Evolutionary conservation across 352 stramenopile species (phyloP), one percentile per base, ranked within the genome.

Genomic region (Pythium monospermum): DNA sequence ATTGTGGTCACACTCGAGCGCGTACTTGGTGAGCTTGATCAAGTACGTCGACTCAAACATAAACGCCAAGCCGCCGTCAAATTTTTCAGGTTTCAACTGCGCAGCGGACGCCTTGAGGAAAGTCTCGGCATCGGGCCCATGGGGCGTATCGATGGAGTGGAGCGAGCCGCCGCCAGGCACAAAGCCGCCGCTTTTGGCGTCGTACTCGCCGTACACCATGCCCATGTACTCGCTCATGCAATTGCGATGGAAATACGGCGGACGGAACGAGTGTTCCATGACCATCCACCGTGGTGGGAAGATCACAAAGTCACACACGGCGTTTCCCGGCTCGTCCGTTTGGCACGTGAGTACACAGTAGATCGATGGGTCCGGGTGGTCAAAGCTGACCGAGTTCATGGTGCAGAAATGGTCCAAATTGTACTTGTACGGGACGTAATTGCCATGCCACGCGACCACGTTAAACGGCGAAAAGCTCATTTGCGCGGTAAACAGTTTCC

Each of bases 191-290:
- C 85, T 86, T 61, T 98, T 98, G 42, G 94, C 96, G 56, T 99
- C 96, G 63, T 99, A 98, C 41, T 77, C 79, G 38, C 95, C 96
- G 57, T 92, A 92, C 55, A 98, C 91, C 75, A 98, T 96, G 40
- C 96, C 96, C 96, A 98, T 99, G 66, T 97, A 99, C 76, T 99
- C 95, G 19, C 80, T 93, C 95, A 98, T 98, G 54, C 78, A 94
- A 75, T 99, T 99, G 43, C 94, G 85, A 67, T 99, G 96, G 65
- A 97, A 97, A 69, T 94, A 97, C 1, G 90, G 89, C 31, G 91
- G 92, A 7, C 92, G 85, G 64, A 92, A 94, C 22, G 95, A 98
- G 64, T 98, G 76, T 42, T 97, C 84, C 64, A 94, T 93, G 42
- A 83, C 92, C 93, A 98, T 98, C 79, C 95, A 97, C 19, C 95